Conservation (phyloP, 345 rosid genomes). For the Capsella bursapastoris region DNA sequence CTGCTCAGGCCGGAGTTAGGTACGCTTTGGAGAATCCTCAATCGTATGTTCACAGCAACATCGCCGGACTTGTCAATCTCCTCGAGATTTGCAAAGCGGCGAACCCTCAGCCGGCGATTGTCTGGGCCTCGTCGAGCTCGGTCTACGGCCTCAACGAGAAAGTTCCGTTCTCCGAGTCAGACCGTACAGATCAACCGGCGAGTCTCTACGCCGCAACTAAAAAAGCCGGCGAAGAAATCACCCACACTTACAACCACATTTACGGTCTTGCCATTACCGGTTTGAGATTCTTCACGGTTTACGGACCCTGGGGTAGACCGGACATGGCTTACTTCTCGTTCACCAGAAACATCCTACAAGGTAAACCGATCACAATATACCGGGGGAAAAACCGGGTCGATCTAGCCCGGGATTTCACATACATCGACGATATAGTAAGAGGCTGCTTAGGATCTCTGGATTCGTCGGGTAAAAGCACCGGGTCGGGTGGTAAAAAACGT, state of each 20-base stretch:
- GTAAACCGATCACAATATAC: slow-evolving; percentile 73
- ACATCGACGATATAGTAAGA: slow-evolving; percentile 76
- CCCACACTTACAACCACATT: slow-evolving; percentile 82
- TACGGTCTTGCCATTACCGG: slow-evolving; percentile 85
- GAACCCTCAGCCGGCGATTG: slow-evolving; percentile 79
- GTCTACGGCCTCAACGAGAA: slow-evolving; percentile 79
- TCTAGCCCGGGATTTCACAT: slow-evolving; percentile 84
- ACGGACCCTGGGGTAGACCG: slow-evolving; percentile 90
- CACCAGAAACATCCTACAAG: slow-evolving; percentile 67
- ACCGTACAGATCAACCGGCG: slow-evolving; percentile 82
- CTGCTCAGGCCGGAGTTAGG: slow-evolving; percentile 90
- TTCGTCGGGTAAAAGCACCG: slow-evolving; percentile 73
- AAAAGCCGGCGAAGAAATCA: slow-evolving; percentile 82
- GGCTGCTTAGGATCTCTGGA: slow-evolving; percentile 79
- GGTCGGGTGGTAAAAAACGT: slow-evolving; percentile 77
- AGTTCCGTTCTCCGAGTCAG: slow-evolving; percentile 70
- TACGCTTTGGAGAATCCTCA: slow-evolving; percentile 80
- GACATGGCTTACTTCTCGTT: slow-evolving; percentile 90
- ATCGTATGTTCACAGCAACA: slow-evolving; percentile 76
- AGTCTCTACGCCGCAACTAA: slow-evolving; percentile 86
- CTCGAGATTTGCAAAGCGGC: slow-evolving; percentile 73
- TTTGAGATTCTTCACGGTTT: slow-evolving; percentile 78
- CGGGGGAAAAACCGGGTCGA: slow-evolving; percentile 70
- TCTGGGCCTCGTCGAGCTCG: slow-evolving; percentile 90
- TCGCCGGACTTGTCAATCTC: slow-evolving; percentile 72